Evolutionary conservation across 2,329 filamentous ascomycete species (phyloP).

Genomic region (Fusarium penzigii): DNA sequence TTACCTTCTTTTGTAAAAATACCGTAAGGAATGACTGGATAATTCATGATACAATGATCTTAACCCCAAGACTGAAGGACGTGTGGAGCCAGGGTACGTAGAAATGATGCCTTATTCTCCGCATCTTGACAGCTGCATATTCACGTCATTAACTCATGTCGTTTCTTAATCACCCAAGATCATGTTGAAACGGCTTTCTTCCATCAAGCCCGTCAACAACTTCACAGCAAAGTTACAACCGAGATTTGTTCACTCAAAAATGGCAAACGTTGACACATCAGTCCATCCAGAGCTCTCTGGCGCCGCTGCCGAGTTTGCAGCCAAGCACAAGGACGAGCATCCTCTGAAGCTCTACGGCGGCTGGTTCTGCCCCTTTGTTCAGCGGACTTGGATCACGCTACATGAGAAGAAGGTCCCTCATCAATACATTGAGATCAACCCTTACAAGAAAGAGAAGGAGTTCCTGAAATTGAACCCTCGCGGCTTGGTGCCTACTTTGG

Average conservation of each 20-base stretch:
- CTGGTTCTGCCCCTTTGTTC: slow-evolving; percentile 74
- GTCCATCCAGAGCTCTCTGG: slow-evolving; percentile 50
- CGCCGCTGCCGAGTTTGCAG: slow-evolving; percentile 48
- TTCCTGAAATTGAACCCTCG: slow-evolving; percentile 73
- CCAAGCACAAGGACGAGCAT: slow-evolving; percentile 47
- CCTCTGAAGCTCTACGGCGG: slow-evolving; percentile 68
- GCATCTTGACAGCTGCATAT: neutral
- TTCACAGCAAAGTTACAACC: neutral
- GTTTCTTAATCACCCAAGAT: neutral
- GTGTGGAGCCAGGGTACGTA: neutral
- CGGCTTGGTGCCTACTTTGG: slow-evolving; percentile 73
- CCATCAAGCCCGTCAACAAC: neutral
- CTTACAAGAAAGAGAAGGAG: slow-evolving; percentile 69
- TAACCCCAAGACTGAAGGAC: neutral
- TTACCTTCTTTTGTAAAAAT: too few relatives aligned
- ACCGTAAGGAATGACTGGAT: neutral
- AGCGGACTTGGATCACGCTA: slow-evolving; percentile 72
- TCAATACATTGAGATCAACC: slow-evolving; percentile 77
- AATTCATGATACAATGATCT: neutral
- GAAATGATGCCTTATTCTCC: slow-evolving; percentile 1
- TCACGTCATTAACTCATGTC: neutral
- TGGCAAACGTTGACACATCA: slow-evolving; percentile 50
- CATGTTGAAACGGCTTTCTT: neutral
- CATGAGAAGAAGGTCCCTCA: slow-evolving; percentile 73
- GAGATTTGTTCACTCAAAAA: slow-evolving; percentile 17